A percentile compares a stretch with the other conserved stretches of the same genome.
These are phyloP conservation scores for Neopestalotiopsis sp. DNA, from an alignment of 2,329 filamentous ascomycete species.

Conservation along the genomic window DNA sequence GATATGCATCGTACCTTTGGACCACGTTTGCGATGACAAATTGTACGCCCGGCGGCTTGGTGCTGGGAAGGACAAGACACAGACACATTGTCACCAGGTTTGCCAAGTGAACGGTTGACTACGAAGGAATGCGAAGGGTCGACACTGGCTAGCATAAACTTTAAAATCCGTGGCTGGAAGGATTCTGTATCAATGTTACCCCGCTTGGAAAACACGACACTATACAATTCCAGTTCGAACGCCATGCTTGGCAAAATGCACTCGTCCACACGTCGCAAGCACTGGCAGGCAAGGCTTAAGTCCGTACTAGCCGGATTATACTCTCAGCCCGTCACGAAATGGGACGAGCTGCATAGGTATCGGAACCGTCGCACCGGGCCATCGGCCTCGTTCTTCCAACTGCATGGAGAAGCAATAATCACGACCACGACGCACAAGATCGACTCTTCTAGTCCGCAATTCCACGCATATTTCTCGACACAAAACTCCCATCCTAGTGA, in stretches of 20 bases:
- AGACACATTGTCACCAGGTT: neutral
- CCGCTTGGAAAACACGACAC: neutral
- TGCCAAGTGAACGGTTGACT: neutral
- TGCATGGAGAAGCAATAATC: neutral
- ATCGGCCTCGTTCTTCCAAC: neutral
- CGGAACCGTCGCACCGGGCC: neutral
- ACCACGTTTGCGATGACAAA: neutral
- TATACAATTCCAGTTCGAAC: neutral
- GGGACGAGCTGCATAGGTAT: neutral
- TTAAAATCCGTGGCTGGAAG: neutral
- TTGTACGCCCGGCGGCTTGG: neutral
- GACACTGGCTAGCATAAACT: neutral
- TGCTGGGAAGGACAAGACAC: neutral
- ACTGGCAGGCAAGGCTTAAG: neutral
- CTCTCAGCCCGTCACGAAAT: neutral
- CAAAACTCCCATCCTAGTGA: neutral
- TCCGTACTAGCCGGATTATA: neutral
- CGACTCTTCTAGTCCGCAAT: neutral
- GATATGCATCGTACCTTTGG: neutral
- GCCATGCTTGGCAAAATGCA: neutral
- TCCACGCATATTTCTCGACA: neutral
- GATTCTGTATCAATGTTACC: neutral
- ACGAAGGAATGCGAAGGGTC: neutral
- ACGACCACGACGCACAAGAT: neutral
- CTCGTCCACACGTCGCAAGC: neutral